A percentile compares a stretch with the other conserved stretches of the same genome.
Conservation (phyloP, 352 stramenopile species). For the Peronospora farinosa region DNA sequence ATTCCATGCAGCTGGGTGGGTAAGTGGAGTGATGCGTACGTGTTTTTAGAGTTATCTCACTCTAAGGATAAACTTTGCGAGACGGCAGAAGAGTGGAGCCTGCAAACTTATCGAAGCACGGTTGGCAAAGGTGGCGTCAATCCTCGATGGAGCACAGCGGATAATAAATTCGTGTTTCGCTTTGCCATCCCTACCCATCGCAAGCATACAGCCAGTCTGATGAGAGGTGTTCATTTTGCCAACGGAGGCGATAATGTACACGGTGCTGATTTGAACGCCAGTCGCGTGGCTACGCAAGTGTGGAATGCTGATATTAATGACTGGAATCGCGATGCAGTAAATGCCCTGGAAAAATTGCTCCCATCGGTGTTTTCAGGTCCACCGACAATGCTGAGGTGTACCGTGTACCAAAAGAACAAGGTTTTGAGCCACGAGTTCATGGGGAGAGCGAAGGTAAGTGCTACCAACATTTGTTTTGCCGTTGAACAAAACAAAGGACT, state of each 20-base stretch:
- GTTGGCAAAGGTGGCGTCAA: constrained; percentile 46
- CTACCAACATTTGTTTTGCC: not conserved
- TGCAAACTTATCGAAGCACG: constrained; percentile 68
- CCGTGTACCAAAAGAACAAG: constrained; percentile 78
- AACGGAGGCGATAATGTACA: not conserved
- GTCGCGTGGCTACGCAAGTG: constrained; percentile 24
- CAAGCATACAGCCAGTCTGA: constrained; percentile 27
- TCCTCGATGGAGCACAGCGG: constrained; percentile 39
- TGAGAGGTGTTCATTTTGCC: constrained; percentile 14
- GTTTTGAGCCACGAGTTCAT: constrained; percentile 72
- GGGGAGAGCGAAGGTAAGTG: constrained; percentile 51
- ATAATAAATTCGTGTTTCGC: constrained; percentile 66
- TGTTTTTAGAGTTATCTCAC: constrained; percentile 60
- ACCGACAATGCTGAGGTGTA: constrained; percentile 48
- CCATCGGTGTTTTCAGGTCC: constrained; percentile 58
- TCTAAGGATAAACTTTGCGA: constrained; percentile 27
- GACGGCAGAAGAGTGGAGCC: constrained; percentile 57
- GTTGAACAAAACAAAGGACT: constrained; percentile 1
- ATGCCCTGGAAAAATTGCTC: constrained; percentile 53
- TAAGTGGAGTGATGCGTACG: constrained; percentile 70
- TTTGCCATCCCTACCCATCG: constrained; percentile 73
- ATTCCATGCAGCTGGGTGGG: constrained; percentile 61
- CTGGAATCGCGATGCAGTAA: constrained; percentile 26
- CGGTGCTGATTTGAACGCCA: constrained; percentile 11
- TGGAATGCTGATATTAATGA: constrained; percentile 39